Evolutionary conservation across 331 rosid species (phyloP), one percentile per base, ranked within the genome.

Genomic region (Quercus tomentella): DNA sequence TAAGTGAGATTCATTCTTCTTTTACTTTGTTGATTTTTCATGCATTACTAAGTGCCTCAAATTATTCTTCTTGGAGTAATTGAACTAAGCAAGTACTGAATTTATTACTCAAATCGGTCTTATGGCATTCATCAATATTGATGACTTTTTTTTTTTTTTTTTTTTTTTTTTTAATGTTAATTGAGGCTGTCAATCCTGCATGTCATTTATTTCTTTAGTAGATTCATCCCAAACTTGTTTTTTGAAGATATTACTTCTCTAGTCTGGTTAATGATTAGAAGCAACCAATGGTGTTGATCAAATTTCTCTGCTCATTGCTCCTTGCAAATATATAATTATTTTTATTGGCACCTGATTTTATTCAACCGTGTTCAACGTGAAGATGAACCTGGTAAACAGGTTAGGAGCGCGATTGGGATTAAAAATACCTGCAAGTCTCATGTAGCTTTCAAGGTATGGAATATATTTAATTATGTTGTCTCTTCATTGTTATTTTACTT

Each of bases 321-420:
- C 43, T 37, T 37, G 43, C 43, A 58, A 72, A 35, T 76, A 73
- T 63, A 70, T 82, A 66, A 82, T 78, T 69, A 33, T 26, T 73
- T 82, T 72, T 17, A 66, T 67, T 15, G 37, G 77, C 25, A 14
- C 77, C 73, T 84, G 58, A 82, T 77, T 66, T 76, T 54, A 28
- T 77, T 76, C 78, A 69, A 69, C 54, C 88, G 78, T 80, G 76
- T 79, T 80, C 66, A 21, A n/a, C 68, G 23, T 84, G 82, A 81
- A 95, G 99, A 91, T 90, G 99, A 96, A 82, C 96, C 99, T 41
- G 98, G 98, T 23, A 96, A 96, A 88, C 99, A 96, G 89, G 99
- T 91, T 73, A 96, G 81, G 86, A 91, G 98, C 61, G 98, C 99
- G 30, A 84, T 96, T 80, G 88, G 94, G 77, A 96, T 96, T 62